A percentile compares a stretch with the other conserved stretches of the same genome.
Evolutionary conservation across 2,329 filamentous ascomycete genomes (phyloP).

Genomic region (Ceratocystis ficicola): DNA sequence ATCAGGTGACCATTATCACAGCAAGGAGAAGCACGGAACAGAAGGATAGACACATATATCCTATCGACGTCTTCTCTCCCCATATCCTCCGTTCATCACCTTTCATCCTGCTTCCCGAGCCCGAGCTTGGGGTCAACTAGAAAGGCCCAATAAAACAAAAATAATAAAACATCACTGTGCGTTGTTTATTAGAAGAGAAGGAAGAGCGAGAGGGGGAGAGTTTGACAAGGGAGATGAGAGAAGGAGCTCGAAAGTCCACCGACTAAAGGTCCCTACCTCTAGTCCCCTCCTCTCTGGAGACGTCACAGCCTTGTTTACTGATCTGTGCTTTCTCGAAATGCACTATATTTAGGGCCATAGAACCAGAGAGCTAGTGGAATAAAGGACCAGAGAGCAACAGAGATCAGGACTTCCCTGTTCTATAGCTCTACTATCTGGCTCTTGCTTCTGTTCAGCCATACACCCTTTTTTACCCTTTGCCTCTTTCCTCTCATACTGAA

Average conservation of each 20-base stretch:
- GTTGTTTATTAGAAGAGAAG: neutral
- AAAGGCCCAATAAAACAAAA: neutral
- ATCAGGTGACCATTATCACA: neutral
- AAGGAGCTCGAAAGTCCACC: neutral
- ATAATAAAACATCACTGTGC: neutral
- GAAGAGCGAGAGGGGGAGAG: neutral
- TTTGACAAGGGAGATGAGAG: neutral
- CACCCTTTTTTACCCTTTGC: neutral
- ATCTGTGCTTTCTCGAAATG: neutral
- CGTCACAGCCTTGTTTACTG: constrained; percentile 2
- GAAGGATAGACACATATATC: neutral
- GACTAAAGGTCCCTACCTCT: neutral
- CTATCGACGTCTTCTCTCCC: neutral
- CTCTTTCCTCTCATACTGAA: neutral
- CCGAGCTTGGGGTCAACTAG: neutral
- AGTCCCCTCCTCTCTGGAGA: neutral
- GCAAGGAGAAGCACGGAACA: neutral
- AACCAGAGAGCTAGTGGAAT: neutral
- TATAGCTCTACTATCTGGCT: neutral
- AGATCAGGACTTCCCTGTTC: neutral
- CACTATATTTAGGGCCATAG: constrained; percentile 1
- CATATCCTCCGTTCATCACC: neutral
- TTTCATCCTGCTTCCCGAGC: neutral
- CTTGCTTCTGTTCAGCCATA: neutral
- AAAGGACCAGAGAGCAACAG: neutral